Conservation (phyloP, 176 grass and related monocot species). For the Juncus effusus region DNA sequence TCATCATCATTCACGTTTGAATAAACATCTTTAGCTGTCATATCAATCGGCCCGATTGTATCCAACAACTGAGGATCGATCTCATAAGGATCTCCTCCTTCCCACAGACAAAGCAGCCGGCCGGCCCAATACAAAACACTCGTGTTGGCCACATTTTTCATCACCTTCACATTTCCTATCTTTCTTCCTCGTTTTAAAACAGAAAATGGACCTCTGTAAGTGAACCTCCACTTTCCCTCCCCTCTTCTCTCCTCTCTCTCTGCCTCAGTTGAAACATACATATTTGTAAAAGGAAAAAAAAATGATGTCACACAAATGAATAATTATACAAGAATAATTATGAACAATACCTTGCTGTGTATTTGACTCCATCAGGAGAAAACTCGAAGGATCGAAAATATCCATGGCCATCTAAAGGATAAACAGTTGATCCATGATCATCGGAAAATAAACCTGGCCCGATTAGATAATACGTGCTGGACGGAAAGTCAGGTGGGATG, state of each 20-base stretch:
- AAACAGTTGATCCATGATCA: slow-evolving; percentile 90
- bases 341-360: slow-evolving; percentile 55
- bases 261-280: slow-evolving; percentile 85
- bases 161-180: slow-evolving; percentile 92
- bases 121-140: slow-evolving; percentile 72
- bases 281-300: not conserved
- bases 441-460: slow-evolving; percentile 79
- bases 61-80: slow-evolving; percentile 52
- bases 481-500: slow-evolving; percentile 63
- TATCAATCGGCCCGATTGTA: slow-evolving; percentile 58
- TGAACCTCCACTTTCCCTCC: slow-evolving; percentile 60
- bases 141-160: slow-evolving; percentile 99
- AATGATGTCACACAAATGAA: not conserved
- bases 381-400: slow-evolving; percentile 89
- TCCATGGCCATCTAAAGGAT: slow-evolving; percentile 94
- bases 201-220: slow-evolving; percentile 91
- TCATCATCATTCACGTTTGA: slow-evolving; percentile 4
- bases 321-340: not conserved
- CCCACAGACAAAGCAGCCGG: slow-evolving; percentile 84
- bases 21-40: slow-evolving; percentile 25
- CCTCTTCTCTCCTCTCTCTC: slow-evolving; percentile 57
- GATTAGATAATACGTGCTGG: slow-evolving; percentile 80
- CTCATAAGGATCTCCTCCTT: slow-evolving; percentile 89
- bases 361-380: slow-evolving; percentile 27
- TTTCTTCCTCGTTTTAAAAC: slow-evolving; percentile 59